Conservation (phyloP, 1,284 basidiomycete species). For the Sanghuangporus weigelae region DNA sequence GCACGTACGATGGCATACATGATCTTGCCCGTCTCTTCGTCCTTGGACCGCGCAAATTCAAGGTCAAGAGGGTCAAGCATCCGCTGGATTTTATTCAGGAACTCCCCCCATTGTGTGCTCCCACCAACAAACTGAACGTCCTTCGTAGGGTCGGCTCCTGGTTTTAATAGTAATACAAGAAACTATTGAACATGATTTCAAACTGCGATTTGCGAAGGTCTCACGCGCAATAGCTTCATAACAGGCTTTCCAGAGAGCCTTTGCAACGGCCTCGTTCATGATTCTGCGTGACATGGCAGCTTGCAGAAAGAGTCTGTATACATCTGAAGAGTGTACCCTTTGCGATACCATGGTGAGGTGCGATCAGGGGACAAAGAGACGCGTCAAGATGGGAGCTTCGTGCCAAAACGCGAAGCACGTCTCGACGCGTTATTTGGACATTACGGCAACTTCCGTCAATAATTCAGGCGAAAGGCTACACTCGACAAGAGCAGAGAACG, state of each 20-base stretch:
- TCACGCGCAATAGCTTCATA: slow-evolving; percentile 57
- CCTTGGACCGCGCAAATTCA: slow-evolving; percentile 56
- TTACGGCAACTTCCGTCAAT: background rate
- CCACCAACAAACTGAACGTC: slow-evolving; percentile 38
- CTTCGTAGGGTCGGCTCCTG: slow-evolving; percentile 43
- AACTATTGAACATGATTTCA: background rate
- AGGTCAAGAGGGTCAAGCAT: slow-evolving; percentile 64
- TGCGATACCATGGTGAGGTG: slow-evolving; percentile 35
- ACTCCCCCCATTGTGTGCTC: slow-evolving; percentile 51
- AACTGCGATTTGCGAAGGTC: background rate
- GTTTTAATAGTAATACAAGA: background rate
- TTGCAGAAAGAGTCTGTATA: slow-evolving; percentile 72
- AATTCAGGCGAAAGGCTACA: background rate
- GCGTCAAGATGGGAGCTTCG: background rate
- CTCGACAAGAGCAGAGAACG: too few species aligned
- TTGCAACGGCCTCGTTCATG: slow-evolving; percentile 56
- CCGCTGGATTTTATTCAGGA: slow-evolving; percentile 53
- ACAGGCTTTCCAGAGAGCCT: slow-evolving; percentile 61
- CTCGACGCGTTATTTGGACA: background rate
- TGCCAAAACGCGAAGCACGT: background rate
- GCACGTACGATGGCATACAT: slow-evolving; percentile 59
- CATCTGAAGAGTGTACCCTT: slow-evolving; percentile 37
- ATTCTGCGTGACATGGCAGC: slow-evolving; percentile 65
- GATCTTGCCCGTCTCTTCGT: slow-evolving; percentile 59
- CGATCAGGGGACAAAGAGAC: background rate